These are phyloP conservation scores for Ogataea ramenticola DNA, from an alignment of 805 yeast species.

Conservation along the genomic window DNA sequence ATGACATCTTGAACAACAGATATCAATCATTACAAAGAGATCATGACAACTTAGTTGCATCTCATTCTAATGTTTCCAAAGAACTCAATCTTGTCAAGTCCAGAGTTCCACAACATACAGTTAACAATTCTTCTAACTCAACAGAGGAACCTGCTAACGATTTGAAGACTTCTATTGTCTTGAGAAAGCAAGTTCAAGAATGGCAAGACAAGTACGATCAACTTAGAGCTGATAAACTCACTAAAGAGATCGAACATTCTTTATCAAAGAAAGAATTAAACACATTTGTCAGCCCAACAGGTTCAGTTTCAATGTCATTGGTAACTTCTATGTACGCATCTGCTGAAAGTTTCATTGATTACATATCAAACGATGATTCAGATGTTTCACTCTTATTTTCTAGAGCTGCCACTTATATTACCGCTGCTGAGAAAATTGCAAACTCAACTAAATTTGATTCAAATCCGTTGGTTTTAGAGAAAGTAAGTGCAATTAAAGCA, in stretches of 20 bases:
- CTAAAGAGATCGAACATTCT: conserved; percentile 5
- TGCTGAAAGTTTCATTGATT: conserved; percentile 36
- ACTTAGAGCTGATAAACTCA: conserved; percentile 25
- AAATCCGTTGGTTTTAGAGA: conserved; percentile 20
- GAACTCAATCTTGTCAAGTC: background rate
- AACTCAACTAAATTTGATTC: background rate
- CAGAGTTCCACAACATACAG: background rate
- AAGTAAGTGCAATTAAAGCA: conserved; percentile 45
- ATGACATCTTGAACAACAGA: background rate
- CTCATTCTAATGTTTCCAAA: background rate
- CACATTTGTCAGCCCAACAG: conserved; percentile 20
- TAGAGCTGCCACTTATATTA: conserved; percentile 41
- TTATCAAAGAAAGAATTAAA: conserved; percentile 4
- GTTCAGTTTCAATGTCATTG: conserved; percentile 39
- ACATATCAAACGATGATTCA: conserved; percentile 13
- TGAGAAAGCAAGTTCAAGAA: conserved; percentile 27
- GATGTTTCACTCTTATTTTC: conserved; percentile 41
- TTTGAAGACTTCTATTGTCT: background rate
- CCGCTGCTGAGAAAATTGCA: conserved; percentile 31
- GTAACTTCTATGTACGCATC: conserved; percentile 40
- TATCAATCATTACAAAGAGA: background rate
- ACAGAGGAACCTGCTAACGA: background rate
- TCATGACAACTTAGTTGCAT: background rate
- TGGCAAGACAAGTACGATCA: conserved; percentile 50
- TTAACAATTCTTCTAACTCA: background rate